These are phyloP conservation scores for Chamaenerion angustifolium DNA, from an alignment of 345 rosid genomes.

Conservation along the genomic window DNA sequence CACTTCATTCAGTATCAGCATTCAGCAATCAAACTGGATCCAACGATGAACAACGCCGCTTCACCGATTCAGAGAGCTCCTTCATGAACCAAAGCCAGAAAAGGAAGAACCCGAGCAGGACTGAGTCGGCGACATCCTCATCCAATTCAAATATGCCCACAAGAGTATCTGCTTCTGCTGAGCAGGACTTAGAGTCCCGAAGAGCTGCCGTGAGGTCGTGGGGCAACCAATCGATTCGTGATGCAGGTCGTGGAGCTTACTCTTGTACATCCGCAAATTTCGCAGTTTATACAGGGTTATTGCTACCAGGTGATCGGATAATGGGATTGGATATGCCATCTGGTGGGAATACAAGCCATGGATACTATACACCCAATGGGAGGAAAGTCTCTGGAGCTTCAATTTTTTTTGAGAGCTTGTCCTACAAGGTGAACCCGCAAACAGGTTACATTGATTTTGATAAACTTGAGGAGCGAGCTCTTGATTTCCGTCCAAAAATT, in stretches of 20 bases:
- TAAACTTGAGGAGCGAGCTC: too few species aligned
- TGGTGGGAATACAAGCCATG: constrained; percentile 75
- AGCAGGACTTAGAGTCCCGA: constrained; percentile 20
- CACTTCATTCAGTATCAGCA: too few species aligned
- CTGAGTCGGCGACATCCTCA: constrained; percentile 15
- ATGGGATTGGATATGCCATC: constrained; percentile 72
- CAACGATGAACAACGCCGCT: too few species aligned
- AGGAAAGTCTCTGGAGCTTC: constrained; percentile 69
- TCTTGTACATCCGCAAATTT: constrained; percentile 74
- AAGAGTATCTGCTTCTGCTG: constrained; percentile 4
- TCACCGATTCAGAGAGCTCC: too few species aligned
- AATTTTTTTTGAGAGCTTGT: constrained; percentile 71
- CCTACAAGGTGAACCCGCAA: constrained; percentile 70
- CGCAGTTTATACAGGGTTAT: constrained; percentile 50
- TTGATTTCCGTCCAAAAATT: too few species aligned
- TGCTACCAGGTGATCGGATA: constrained; percentile 51
- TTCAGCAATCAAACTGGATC: too few species aligned
- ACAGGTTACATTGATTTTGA: too few species aligned
- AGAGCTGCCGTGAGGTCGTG: constrained; percentile 23
- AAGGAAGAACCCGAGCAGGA: too few species aligned
- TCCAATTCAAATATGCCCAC: constrained; percentile 10
- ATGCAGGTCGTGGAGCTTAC: constrained; percentile 52
- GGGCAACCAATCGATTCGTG: constrained; percentile 41
- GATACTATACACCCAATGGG: constrained; percentile 58
- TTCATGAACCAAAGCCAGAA: too few species aligned